Evolutionary conservation across 2,329 filamentous ascomycete genomes (phyloP).

Genomic region (Nigrospora osmanthi): DNA sequence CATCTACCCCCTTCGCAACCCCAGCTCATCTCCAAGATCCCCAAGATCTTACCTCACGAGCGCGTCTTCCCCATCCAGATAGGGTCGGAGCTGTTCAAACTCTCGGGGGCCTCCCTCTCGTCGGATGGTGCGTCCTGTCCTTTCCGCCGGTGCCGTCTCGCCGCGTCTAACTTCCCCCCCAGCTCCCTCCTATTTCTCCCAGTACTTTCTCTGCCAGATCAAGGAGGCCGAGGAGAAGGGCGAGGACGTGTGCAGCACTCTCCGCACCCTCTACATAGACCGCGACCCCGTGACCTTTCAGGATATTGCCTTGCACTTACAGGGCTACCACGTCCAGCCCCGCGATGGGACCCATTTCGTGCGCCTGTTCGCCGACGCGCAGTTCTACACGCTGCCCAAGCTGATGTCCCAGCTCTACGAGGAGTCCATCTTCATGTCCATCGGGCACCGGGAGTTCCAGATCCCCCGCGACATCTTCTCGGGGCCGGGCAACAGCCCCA

Average conservation of each 20-base stretch:
- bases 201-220: constrained; percentile 84
- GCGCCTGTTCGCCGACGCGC: constrained; percentile 85
- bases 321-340: constrained; percentile 83
- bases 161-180: constrained; percentile 7
- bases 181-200: constrained; percentile 95
- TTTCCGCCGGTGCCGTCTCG: not conserved
- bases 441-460: constrained; percentile 80
- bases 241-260: constrained; percentile 36
- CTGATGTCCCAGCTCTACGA: constrained; percentile 87
- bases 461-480: constrained; percentile 85
- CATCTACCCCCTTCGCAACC: constrained; percentile 20
- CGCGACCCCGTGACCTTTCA: constrained; percentile 82
- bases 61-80: constrained; percentile 71
- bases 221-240: constrained; percentile 52
- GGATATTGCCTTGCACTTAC: constrained; percentile 84
- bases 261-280: constrained; percentile 90
- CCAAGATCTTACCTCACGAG: constrained; percentile 56
- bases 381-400: constrained; percentile 86
- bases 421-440: constrained; percentile 84
- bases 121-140: constrained; percentile 53
- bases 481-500: constrained; percentile 81
- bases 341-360: constrained; percentile 82
- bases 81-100: constrained; percentile 62
- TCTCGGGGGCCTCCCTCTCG: constrained; percentile 65
- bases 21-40: constrained; percentile 38